These are phyloP conservation scores for Calonectria montana DNA, from an alignment of 2,329 filamentous ascomycete genomes.

Conservation along the genomic window DNA sequence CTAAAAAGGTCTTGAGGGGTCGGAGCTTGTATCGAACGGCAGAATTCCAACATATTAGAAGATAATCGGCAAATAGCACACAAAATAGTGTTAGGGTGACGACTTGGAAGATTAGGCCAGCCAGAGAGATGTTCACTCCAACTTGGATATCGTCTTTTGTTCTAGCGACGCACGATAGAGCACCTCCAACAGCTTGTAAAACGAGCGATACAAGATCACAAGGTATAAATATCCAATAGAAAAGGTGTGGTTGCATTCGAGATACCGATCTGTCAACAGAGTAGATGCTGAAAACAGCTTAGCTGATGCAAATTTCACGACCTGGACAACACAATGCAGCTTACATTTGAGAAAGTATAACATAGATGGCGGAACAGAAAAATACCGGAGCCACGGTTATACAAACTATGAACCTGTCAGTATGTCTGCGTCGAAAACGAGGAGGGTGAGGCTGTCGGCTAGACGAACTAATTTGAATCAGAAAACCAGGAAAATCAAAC, in stretches of 20 bases:
- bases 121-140: conserved; percentile 62
- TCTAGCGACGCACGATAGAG: conserved; percentile 52
- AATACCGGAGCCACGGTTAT: conserved; percentile 37
- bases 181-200: conserved; percentile 65
- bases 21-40: conserved; percentile 43
- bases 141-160: conserved; percentile 43
- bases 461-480: conserved; percentile 68
- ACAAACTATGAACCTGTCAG: conserved; percentile 27
- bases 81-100: conserved; percentile 59
- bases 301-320: neutral
- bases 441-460: neutral
- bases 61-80: conserved; percentile 55
- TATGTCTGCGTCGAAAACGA: neutral
- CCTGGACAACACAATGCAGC: neutral
- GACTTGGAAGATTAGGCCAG: conserved; percentile 64
- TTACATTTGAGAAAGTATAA: neutral
- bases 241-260: conserved; percentile 35
- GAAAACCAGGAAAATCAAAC: conserved; percentile 65
- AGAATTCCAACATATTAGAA: conserved; percentile 42
- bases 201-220: conserved; percentile 64
- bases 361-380: conserved; percentile 23
- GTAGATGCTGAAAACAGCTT: conserved; percentile 30
- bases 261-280: conserved; percentile 38
- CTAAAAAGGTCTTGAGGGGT: conserved; percentile 58
- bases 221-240: conserved; percentile 49